Percentiles rank a stretch among this genome's conserved stretches.
Evolutionary conservation across 129 eudicot species (phyloP).

Genomic region (Escallonia herrerae): DNA sequence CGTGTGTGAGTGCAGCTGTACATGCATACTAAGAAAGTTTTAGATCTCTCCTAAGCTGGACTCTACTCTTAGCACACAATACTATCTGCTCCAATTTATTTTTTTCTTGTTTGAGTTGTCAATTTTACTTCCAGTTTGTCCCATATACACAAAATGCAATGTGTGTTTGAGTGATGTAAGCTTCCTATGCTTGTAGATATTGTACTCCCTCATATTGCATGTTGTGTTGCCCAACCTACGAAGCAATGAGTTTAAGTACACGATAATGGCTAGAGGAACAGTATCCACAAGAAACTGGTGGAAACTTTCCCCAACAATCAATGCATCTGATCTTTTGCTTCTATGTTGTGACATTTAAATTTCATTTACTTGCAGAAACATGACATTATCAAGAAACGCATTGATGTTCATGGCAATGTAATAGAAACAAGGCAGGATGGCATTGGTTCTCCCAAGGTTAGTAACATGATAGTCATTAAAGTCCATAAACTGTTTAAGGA

Average conservation of each 20-base stretch:
- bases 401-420: conserved; percentile 65
- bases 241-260: too few relatives aligned
- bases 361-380: conserved; percentile 61
- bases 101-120: neutral
- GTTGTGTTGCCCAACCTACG: too few relatives aligned
- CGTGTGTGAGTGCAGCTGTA: too few relatives aligned
- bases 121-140: too few relatives aligned
- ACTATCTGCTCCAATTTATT: neutral
- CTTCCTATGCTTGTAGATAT: too few relatives aligned
- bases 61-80: neutral
- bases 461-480: conserved; percentile 8
- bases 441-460: conserved; percentile 73
- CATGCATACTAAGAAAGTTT: too few relatives aligned
- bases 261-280: too few relatives aligned
- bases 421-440: conserved; percentile 71
- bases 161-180: too few relatives aligned
- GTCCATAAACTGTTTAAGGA: neutral
- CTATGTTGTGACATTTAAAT: neutral
- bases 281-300: neutral
- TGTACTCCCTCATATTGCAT: too few relatives aligned
- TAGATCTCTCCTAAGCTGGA: neutral
- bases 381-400: conserved; percentile 66
- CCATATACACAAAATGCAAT: too few relatives aligned
- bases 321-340: neutral
- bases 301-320: neutral